Base-by-base conservation (phyloP, 1,284 basidiomycete species). In the Cutaneotrichosporon cavernicola region DNA sequence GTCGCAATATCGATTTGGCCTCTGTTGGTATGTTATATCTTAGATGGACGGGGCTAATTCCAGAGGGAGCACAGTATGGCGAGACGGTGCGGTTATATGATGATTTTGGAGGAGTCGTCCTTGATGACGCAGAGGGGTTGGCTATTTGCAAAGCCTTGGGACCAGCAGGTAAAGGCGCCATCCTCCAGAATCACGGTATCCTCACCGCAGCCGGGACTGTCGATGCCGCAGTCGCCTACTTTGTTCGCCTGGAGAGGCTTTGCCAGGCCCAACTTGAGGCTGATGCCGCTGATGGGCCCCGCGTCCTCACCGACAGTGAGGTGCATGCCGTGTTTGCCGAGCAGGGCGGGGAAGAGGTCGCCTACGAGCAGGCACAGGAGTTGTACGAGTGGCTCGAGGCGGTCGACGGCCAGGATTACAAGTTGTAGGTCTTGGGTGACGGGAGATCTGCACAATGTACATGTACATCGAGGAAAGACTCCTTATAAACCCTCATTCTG, bases 1-100 rank as follows among this genome's bases (percentile, higher is more conserved):
- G 87, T 11, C 81, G 83, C 49, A 83, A 84, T 46, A 80, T 88
- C 58, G 84, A 87, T 59, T 82, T 85, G 80, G 83, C 63, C 85
- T 85, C 70, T 83, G 84, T 64, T 85, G 58, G 58, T 60, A 36
- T 8, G 58, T 60, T 10, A 4, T 6, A 6, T 46, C 7, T 9
- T 6, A 8, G n/a, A 2, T n/a, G 9, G 49, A 1, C 5, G 8
- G 14, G 14, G 55, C 31, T 58, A 30, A 52, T 49, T 18, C 5
- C 60, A 61, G 66, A 72, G 51, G 72, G 66, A 26, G 70, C 71
- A 7, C 61, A 64, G 51, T 80, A 80, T 61, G 72, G 77, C 65
- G 66, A 73, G 34, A 73, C 78, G 60, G 71, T 74, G 43, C 63
- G 73, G 60, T 61, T 76, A 16, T 78, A 78, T 63, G 56, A 69